Conservation (phyloP, 2,329 filamentous ascomycete species). For the Hypoxylon sp. region DNA sequence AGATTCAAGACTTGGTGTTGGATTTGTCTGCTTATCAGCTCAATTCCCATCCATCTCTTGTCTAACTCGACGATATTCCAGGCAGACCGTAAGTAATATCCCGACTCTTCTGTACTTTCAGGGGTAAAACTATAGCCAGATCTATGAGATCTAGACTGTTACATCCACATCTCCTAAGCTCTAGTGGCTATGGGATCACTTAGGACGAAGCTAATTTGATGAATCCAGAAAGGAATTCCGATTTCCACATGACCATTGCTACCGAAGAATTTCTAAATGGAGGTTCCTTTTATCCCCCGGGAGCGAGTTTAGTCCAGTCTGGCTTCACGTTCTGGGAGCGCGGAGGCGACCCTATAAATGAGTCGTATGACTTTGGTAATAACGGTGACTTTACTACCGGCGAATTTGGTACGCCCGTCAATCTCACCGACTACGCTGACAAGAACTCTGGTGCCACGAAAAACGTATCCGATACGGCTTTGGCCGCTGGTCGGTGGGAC, state of each 20-base stretch:
- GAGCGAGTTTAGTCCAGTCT: slow-evolving; percentile 32
- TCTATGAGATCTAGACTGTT: background rate
- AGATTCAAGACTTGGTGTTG: slow-evolving; percentile 44
- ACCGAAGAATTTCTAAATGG: slow-evolving; percentile 43
- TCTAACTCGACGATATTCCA: slow-evolving; percentile 46
- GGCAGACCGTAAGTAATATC: slow-evolving; percentile 31
- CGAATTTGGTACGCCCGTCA: slow-evolving; percentile 17
- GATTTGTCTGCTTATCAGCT: slow-evolving; percentile 40
- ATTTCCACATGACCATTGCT: slow-evolving; percentile 45
- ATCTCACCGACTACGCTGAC: slow-evolving; percentile 28
- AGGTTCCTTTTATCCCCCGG: slow-evolving; percentile 37
- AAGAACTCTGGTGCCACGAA: slow-evolving; percentile 12
- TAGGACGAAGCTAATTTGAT: slow-evolving; percentile 4
- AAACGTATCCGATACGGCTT: slow-evolving; percentile 28
- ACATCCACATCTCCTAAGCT: background rate
- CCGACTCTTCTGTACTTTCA: background rate
- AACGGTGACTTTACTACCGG: background rate
- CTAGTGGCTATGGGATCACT: background rate
- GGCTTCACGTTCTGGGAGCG: slow-evolving; percentile 8
- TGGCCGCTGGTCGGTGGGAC: slow-evolving; percentile 20
- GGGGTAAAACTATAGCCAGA: background rate
- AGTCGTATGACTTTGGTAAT: background rate
- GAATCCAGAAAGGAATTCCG: slow-evolving; percentile 25
- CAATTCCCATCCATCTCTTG: slow-evolving; percentile 47
- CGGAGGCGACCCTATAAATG: background rate